Conservation (phyloP, 2,329 filamentous ascomycete genomes). For the Aspergillus piperis region DNA sequence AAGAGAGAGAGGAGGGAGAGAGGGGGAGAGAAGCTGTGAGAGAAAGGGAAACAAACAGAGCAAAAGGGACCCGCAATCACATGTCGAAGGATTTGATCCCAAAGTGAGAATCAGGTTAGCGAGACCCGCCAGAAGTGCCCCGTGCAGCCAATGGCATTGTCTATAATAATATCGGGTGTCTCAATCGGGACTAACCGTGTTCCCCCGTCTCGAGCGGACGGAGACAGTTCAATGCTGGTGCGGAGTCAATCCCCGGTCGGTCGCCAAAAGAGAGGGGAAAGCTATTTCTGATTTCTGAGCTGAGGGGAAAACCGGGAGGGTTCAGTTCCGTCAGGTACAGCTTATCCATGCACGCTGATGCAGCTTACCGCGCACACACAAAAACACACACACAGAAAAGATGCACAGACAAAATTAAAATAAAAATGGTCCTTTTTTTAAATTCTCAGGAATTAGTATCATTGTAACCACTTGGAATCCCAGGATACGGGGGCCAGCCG, state of each 20-base stretch:
- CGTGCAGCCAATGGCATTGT: neutral
- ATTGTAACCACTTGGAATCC: neutral
- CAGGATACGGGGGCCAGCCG: neutral
- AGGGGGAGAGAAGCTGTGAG: neutral
- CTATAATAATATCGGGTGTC: neutral
- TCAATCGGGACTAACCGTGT: constrained; percentile 4
- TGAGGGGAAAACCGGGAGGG: too few species aligned
- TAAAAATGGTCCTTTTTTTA: too few species aligned
- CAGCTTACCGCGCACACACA: neutral
- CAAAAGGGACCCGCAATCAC: constrained; percentile 3
- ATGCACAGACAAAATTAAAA: too few species aligned
- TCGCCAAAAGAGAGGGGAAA: neutral
- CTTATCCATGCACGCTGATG: neutral
- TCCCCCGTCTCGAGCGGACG: neutral
- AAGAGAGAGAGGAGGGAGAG: too few species aligned
- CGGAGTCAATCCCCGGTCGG: neutral
- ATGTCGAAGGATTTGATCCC: neutral
- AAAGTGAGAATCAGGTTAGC: neutral
- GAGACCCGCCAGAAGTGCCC: neutral
- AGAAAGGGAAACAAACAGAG: neutral
- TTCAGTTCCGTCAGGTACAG: neutral
- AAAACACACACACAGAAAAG: too few species aligned
- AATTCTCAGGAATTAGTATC: neutral
- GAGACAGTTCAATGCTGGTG: neutral
- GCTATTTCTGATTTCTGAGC: too few species aligned